Base-by-base conservation (phyloP, 495 filamentous ascomycete genomes). In the Darksidea phi region DNA sequence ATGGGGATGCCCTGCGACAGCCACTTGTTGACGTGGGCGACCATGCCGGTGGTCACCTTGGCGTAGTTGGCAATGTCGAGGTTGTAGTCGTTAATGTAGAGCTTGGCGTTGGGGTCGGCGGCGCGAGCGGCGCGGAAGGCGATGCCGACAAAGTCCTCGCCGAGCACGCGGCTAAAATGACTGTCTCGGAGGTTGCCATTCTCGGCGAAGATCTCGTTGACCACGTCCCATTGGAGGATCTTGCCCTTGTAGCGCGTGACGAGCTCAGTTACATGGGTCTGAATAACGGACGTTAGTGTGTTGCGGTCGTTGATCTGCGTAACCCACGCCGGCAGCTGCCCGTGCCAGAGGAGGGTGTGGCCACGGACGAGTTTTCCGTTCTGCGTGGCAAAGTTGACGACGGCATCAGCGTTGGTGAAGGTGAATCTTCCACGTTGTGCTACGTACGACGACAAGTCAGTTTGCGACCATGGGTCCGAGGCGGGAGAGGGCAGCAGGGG, bases 81-180 rank as follows among this genome's bases (percentile, higher is more conserved):
- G 53, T 66, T 74, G 55, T 85, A 87, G 70, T 87, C 84, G 72
- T 87, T 88, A 76, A 88, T 87, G 75, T 84, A 88, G 42, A 88
- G 73, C 73, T 81, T 82, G 41, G 78, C 80, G 32, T 69, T 64
- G 1, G 84, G 83, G 70, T 86, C 84, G 8, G 82, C 82, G 5
- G 67, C 73, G 47, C 78, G 76, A 24, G 85, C 84, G 6, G 83
- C 80, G 55, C 79, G 69, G 74, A 88, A 88, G 34, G 84, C 84
- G 69, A 86, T 83, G 51, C 72, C 69, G 53, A 87, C 81, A 66
- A 73, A 78, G 63, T 78, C 75, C 64, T 84, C 78, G 18, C 82
- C 82, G 23, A 86, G 77, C 7, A 84, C 77, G 28, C 79, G 70
- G 61, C 77, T 83, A 77, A 85, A 87, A 64, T 84, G 79, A 11